Evolutionary conservation across 2,329 filamentous ascomycete species (phyloP).

Genomic region (Sporothrix euskadiensis): DNA sequence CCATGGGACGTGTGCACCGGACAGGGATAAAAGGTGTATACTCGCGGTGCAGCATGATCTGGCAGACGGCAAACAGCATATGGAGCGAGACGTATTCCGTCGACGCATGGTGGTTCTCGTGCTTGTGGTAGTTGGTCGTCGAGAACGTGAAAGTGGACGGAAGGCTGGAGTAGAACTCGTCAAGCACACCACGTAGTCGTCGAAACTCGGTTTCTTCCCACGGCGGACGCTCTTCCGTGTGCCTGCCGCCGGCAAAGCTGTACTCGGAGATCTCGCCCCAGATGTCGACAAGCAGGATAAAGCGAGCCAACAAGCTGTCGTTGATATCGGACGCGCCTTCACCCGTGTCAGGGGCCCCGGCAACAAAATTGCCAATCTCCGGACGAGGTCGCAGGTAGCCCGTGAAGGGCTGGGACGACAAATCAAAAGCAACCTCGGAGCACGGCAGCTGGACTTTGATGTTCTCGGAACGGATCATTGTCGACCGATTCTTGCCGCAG

Average conservation of each 20-base stretch:
- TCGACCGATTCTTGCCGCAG: constrained; percentile 61
- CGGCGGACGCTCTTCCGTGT: constrained; percentile 54
- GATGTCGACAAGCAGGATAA: constrained; percentile 60
- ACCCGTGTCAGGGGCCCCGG: constrained; percentile 25
- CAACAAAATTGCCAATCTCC: neutral
- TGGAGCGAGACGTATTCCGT: constrained; percentile 68
- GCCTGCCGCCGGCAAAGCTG: constrained; percentile 54
- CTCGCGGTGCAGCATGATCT: constrained; percentile 68
- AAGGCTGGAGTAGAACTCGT: constrained; percentile 54
- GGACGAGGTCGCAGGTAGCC: constrained; percentile 45
- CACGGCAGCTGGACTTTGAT: constrained; percentile 67
- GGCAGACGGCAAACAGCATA: constrained; percentile 64
- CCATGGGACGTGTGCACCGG: constrained; percentile 50
- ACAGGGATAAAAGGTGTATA: constrained; percentile 67
- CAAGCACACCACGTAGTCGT: constrained; percentile 53
- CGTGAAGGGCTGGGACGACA: constrained; percentile 58
- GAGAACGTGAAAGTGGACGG: constrained; percentile 60
- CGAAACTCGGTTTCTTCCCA: constrained; percentile 60
- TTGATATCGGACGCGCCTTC: constrained; percentile 31
- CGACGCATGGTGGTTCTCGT: constrained; percentile 63
- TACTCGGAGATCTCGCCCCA: constrained; percentile 61
- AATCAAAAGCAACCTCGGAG: constrained; percentile 64
- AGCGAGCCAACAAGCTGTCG: constrained; percentile 54
- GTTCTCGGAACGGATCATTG: constrained; percentile 60
- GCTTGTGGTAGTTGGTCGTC: constrained; percentile 62